Evolutionary conservation across 768 basidiomycete genomes (phyloP), one percentile per base, ranked within the genome.

Genomic region (Naganishia onofrii): DNA sequence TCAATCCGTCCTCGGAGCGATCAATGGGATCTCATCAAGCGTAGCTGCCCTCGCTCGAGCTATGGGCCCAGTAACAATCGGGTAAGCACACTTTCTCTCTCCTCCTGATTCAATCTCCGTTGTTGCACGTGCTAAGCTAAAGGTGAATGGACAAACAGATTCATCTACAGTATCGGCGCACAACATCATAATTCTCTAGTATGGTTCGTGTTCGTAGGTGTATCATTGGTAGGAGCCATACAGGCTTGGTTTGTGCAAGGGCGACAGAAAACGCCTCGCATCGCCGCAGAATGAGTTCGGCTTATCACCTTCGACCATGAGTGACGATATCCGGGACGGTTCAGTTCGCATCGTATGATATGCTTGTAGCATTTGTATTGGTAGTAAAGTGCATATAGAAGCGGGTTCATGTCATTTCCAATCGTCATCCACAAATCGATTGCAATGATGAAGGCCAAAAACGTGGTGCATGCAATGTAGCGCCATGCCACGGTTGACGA

Each of bases 121-220:
- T n/a, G n/a, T n/a, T n/a, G n/a, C n/a, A n/a, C n/a, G n/a, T n/a
- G n/a, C n/a, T n/a, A n/a, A n/a, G n/a, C n/a, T n/a, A n/a, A n/a
- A n/a, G n/a, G n/a, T n/a, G n/a, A n/a, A n/a, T n/a, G n/a, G n/a
- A n/a, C n/a, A n/a, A n/a, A 7, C 48, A 51, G 48, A 26, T 51
- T n/a, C 48, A 51, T 51, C 48, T 51, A 51, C 48, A 51, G 48
- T 51, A 51, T 51, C 15, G 48, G 48, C 48, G 48, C 48, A 51
- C 48, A 51, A 26, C 48, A n/a, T 26, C 48, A 51, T 12, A 51
- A 51, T 12, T 3, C 48, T 17, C 48, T 51, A 7, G 48, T 51
- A 21, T 51, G 48, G 48, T 51, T 51, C 12, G 48, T 51, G 7
- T 51, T 51, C 23, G 23, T 51, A 12, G 48, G n/a, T n/a, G 48